These are phyloP conservation scores for Pythium rishiriense DNA, from an alignment of 352 stramenopile species.

Conservation along the genomic window DNA sequence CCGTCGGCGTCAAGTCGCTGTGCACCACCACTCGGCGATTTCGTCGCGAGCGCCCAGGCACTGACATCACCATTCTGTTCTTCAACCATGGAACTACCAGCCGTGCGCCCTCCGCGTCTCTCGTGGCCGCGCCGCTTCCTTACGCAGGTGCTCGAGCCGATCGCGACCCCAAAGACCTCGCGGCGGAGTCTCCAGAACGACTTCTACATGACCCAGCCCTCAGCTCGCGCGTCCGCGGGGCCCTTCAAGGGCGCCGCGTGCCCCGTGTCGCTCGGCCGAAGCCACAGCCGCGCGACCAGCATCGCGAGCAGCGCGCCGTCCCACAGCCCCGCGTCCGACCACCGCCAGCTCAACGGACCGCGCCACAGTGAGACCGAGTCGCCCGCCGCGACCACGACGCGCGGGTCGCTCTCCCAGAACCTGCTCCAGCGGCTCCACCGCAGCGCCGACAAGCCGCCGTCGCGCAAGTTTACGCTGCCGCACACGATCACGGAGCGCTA, in stretches of 20 bases:
- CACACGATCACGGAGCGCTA: slow-evolving; percentile 81
- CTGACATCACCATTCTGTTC: slow-evolving; percentile 20
- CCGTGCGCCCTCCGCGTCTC: slow-evolving; percentile 28
- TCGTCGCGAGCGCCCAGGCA: slow-evolving; percentile 5
- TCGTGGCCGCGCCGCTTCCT: slow-evolving; percentile 27
- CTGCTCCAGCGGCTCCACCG: slow-evolving; percentile 24
- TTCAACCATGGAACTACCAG: slow-evolving; percentile 31
- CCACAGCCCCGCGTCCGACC: slow-evolving; percentile 4
- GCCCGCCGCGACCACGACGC: not conserved
- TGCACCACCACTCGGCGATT: slow-evolving; percentile 11
- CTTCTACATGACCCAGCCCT: slow-evolving; percentile 11
- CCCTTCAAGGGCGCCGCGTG: not conserved
- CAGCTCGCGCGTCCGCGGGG: not conserved
- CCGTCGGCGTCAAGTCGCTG: not conserved
- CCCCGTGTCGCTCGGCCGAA: slow-evolving; percentile 1
- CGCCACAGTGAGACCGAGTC: not conserved
- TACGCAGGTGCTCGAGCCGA: slow-evolving; percentile 14
- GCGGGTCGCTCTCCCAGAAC: slow-evolving; percentile 21
- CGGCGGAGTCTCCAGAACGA: slow-evolving; percentile 14
- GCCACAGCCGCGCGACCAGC: slow-evolving; percentile 25
- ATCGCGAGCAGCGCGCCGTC: slow-evolving; percentile 19
- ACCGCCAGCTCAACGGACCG: not conserved
- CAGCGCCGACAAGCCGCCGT: slow-evolving; percentile 17
- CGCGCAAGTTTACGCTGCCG: slow-evolving; percentile 42
- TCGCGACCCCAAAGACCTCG: not conserved